phyloP scores from a whole-genome alignment of 139 green algal genomes.

The Chloropicon primus region DNA sequence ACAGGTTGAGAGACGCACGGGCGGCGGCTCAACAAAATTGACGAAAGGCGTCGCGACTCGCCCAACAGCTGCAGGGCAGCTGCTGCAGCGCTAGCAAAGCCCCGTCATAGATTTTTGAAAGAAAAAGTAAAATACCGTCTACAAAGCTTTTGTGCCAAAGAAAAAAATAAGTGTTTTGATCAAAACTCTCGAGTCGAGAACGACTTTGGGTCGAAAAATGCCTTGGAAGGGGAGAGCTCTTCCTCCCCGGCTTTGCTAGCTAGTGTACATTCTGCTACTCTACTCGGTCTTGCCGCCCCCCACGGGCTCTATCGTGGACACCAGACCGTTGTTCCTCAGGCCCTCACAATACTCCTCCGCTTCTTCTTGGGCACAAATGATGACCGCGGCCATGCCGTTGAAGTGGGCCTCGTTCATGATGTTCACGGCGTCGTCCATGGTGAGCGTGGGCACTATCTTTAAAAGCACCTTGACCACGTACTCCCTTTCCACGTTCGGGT shows the following conservation, averaged over 20 bases:
- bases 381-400: conserved; percentile 64
- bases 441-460: conserved; percentile 62
- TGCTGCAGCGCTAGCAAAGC: too few species aligned
- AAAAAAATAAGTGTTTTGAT: too few species aligned
- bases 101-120: too few species aligned
- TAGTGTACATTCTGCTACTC: not conserved
- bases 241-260: not conserved
- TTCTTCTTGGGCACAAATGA: conserved; percentile 62
- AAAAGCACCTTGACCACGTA: conserved; percentile 84
- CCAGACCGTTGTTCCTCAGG: conserved; percentile 70
- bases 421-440: conserved; percentile 70
- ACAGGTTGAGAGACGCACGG: not conserved
- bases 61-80: too few species aligned
- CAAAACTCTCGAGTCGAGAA: too few species aligned
- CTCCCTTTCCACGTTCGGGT: too few species aligned
- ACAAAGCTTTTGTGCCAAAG: too few species aligned
- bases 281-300: not conserved
- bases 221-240: too few species aligned
- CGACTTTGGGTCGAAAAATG: too few species aligned
- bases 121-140: too few species aligned
- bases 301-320: conserved; percentile 62
- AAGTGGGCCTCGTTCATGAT: conserved; percentile 83
- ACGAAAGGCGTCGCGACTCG: too few species aligned
- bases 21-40: too few species aligned
- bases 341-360: conserved; percentile 73